Conservation (phyloP, 306 rosid species). For the Castanopsis chinensis region DNA sequence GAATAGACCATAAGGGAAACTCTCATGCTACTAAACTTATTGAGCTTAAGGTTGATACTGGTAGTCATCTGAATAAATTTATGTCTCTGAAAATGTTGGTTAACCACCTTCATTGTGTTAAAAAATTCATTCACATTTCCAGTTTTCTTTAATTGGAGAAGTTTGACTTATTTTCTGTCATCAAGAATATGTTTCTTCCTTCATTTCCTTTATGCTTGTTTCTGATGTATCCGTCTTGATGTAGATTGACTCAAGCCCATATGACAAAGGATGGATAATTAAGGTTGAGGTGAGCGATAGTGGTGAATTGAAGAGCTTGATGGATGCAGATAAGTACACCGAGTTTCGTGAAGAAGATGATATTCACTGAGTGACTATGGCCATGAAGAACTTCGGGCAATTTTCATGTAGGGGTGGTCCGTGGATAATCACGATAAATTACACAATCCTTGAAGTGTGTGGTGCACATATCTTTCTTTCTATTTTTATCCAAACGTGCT, state of each 20-base stretch:
- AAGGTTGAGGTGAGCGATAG: conserved; percentile 62
- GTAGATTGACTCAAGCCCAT: conserved; percentile 83
- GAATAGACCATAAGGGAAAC: too few relatives aligned
- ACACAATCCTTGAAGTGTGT: conserved; percentile 22
- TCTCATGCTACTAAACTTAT: too few relatives aligned
- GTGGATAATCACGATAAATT: conserved; percentile 3
- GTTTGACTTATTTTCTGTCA: neutral
- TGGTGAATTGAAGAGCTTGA: conserved; percentile 62
- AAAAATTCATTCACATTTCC: too few relatives aligned
- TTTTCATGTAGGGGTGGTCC: conserved; percentile 1
- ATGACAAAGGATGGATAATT: conserved; percentile 80
- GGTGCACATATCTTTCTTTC: conserved; percentile 8
- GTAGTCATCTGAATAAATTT: too few relatives aligned
- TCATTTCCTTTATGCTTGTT: neutral
- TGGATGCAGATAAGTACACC: conserved; percentile 82
- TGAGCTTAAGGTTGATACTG: too few relatives aligned
- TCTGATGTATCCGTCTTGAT: conserved; percentile 4
- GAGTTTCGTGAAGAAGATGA: conserved; percentile 97
- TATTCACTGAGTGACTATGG: conserved; percentile 44
- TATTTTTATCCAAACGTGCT: conserved; percentile 1
- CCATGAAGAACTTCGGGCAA: conserved; percentile 10
- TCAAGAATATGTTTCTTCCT: neutral
- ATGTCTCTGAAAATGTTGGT: too few relatives aligned
- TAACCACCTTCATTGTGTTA: too few relatives aligned
- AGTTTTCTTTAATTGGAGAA: neutral